Base-by-base conservation (phyloP, 768 basidiomycete genomes). In the Dioszegia aurantiaca region DNA sequence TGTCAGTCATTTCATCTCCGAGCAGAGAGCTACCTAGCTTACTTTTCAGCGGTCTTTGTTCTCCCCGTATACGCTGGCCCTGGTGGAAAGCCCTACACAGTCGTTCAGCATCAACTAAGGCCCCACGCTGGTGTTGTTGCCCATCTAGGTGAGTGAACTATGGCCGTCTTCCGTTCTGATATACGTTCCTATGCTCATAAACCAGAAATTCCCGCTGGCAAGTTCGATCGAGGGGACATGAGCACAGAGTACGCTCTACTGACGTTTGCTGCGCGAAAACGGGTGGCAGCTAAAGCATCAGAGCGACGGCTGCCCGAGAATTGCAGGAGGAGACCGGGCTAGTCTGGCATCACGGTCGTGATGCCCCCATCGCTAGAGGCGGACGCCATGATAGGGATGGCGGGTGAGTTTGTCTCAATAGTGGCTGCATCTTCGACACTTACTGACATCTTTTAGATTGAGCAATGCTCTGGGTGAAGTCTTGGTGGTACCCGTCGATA, bases 171-270 rank as follows among this genome's bases (percentile, higher is more conserved):
- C n/a, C n/a, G n/a, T n/a, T n/a, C n/a, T n/a, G n/a, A 16, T 26
- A 6, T 26, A 24, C 19, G 24, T 3, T n/a, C 6, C 5, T n/a
- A n/a, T 26, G 19, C 48, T 51, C 3, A 51, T 51, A 21, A 23
- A 17, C 3, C 37, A 53, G 51, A 53, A 26, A 53, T 53, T n/a
- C 51, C 51, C 9, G 51, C 51, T 9, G 51, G 51, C 36, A 53
- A 53, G 19, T 53, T 53, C 24, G 51, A 53, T 27, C 23, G 5
- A 26, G 51, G 51, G 4, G 49, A 51, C 23, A 24, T 6, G 6
- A 51, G 19, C 33, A 51, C 49, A 2, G 49, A 51, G 49, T 51
- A 26, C 9, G 49, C n/a, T 17, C 21, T 17, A 3, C 10, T 6
- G 14, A 33, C 6, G 6, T 3, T 19, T 19, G 27, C 8, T 37